These are phyloP conservation scores for Pseudonectria buxi DNA, from an alignment of 2,329 filamentous ascomycete species.

Conservation along the genomic window DNA sequence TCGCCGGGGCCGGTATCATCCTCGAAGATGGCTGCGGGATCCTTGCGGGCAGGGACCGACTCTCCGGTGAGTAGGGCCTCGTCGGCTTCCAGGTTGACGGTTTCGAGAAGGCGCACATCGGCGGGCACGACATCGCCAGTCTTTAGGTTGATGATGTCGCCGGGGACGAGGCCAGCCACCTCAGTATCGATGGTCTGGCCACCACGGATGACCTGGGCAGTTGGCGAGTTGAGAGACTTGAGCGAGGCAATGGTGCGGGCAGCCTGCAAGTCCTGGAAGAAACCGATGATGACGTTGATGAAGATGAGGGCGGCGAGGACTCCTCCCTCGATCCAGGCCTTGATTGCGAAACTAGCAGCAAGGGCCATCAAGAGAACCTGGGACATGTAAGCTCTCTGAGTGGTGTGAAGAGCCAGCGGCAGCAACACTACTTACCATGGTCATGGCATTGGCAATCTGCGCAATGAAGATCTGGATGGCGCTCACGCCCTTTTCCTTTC, in stretches of 20 bases:
- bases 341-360: conserved; percentile 45
- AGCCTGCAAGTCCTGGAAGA: conserved; percentile 35
- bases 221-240: conserved; percentile 28
- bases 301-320: conserved; percentile 46
- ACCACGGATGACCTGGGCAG: conserved; percentile 31
- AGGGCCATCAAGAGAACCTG: conserved; percentile 54
- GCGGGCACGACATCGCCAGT: conserved; percentile 51
- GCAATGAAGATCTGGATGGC: conserved; percentile 50
- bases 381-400: background rate
- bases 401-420: background rate
- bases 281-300: conserved; percentile 45
- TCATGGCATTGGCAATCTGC: conserved; percentile 56
- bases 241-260: conserved; percentile 37
- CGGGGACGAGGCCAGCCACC: conserved; percentile 42
- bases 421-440: conserved; percentile 29
- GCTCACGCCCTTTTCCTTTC: conserved; percentile 37
- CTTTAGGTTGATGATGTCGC: conserved; percentile 44
- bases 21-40: conserved; percentile 33
- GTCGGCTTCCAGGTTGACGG: conserved; percentile 58
- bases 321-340: conserved; percentile 47
- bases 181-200: conserved; percentile 26
- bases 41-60: conserved; percentile 48
- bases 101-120: conserved; percentile 46
- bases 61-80: conserved; percentile 56
- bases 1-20: conserved; percentile 38